A percentile compares a stretch with the other conserved stretches of the same genome.
Conservation (phyloP, 768 basidiomycete species). For the Hysterangium stoloniferum region DNA sequence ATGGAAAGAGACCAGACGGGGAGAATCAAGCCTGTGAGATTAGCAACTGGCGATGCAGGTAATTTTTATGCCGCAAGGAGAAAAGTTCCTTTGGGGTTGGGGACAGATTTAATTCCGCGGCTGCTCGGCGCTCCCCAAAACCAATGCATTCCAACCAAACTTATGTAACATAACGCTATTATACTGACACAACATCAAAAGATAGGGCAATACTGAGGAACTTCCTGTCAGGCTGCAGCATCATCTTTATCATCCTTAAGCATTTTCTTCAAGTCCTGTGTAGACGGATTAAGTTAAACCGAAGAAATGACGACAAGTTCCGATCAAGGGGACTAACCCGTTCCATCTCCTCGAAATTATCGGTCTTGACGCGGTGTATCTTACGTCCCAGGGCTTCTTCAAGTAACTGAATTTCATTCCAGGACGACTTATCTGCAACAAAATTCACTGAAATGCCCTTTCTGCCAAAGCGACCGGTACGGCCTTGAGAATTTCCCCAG, state of each 20-base stretch:
- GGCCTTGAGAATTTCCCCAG: constrained; percentile 44
- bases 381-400: constrained; percentile 68
- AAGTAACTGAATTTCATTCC: constrained; percentile 85
- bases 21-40: neutral
- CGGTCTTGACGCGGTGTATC: constrained; percentile 82
- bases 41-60: neutral
- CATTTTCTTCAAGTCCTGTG: constrained; percentile 10
- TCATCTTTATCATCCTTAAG: constrained; percentile 7
- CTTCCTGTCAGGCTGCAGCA: neutral
- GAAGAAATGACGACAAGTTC: neutral
- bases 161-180: neutral
- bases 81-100: constrained; percentile 1
- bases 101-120: neutral
- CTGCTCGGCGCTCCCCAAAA: neutral
- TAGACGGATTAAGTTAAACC: neutral
- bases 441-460: constrained; percentile 98
- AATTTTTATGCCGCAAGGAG: neutral
- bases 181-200: neutral
- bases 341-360: constrained; percentile 92
- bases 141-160: neutral
- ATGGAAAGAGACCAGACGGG: neutral
- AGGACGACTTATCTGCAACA: constrained; percentile 84
- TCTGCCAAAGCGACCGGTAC: constrained; percentile 96
- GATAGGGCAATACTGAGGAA: neutral
- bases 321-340: constrained; percentile 44